Evolutionary conservation across 2,329 filamentous ascomycete genomes (phyloP), one percentile per base, ranked within the genome.

Genomic region (Fusarium chaquense): DNA sequence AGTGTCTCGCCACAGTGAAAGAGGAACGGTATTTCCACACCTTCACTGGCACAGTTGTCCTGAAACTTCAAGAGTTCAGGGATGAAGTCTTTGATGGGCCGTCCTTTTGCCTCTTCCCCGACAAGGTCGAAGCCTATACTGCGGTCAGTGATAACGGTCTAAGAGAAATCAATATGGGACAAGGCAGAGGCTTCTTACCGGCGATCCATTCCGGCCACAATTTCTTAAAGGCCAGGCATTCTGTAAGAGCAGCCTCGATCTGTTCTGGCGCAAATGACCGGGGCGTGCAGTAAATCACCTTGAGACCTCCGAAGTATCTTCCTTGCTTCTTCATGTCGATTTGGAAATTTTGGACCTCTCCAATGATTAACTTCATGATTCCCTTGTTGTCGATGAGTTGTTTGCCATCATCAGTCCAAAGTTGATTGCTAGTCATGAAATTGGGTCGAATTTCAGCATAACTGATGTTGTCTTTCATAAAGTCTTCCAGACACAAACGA

Each of bases 1-100:
- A 92, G 82, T 2, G 91, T 92, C 80, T 94, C 91, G 26, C 91
- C 91, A 68, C 91, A 93, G 78, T 94, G 91, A 73, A 93, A 92
- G 40, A 93, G 81, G 73, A 93, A 92, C 0, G 91, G 91, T 4
- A 93, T 91, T 0, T 88, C 83, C 6, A 91, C 62, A 0, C 75
- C 72, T 1, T 81, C 76, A 2, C 69, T 60, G 8, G 78, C 73
- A 78, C 90, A 92, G 1, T 82, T 78, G 32, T 81, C 72, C 54
- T 83, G 80, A 73, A 92, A 91, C 2, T 81, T 80, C 5, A 89
- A 78, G 9, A 93, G 83, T 65, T 90, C 82, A 0, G 78, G 72
- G 1, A 86, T 78, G 58, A 88, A 89, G 54, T 85, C 83, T 45
- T 81, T 84, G 6, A 91, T 83, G 10, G 91, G 88, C 11, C 83